Conservation (phyloP, 257 asterid species). For the Echites panduratus region DNA sequence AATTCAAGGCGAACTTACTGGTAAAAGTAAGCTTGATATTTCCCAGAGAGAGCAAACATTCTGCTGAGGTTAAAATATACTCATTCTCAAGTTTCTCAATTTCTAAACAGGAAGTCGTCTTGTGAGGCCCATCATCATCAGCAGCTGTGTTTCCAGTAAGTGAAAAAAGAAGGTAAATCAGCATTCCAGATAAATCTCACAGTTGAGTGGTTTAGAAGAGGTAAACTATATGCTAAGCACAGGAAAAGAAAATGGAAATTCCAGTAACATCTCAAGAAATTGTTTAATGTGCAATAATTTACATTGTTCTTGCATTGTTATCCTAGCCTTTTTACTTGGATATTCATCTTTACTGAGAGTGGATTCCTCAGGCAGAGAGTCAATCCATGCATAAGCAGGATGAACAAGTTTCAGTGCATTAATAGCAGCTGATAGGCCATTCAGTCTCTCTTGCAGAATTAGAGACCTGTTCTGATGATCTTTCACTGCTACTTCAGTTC, state of each 20-base stretch:
- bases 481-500: slow-evolving; percentile 54
- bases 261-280: slow-evolving; percentile 1
- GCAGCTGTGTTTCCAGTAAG: slow-evolving; percentile 41
- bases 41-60: slow-evolving; percentile 57
- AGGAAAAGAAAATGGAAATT: not conserved
- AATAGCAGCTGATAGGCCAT: slow-evolving; percentile 81
- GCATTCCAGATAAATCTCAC: slow-evolving; percentile 17
- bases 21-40: slow-evolving; percentile 62
- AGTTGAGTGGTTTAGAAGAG: not conserved
- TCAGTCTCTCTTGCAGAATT: slow-evolving; percentile 79
- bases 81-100: slow-evolving; percentile 85
- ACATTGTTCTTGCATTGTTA: slow-evolving; percentile 53
- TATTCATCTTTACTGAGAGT: slow-evolving; percentile 37
- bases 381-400: slow-evolving; percentile 95
- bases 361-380: slow-evolving; percentile 45
- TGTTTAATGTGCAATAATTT: slow-evolving; percentile 21
- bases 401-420: slow-evolving; percentile 91
- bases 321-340: slow-evolving; percentile 87
- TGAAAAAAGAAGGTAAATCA: slow-evolving; percentile 1
- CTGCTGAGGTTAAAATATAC: slow-evolving; percentile 70
- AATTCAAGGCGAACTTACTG: slow-evolving; percentile 34
- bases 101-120: slow-evolving; percentile 52
- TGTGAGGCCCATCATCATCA: slow-evolving; percentile 44
- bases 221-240: not conserved
- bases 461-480: slow-evolving; percentile 56